Evolutionary conservation across 2,329 filamentous ascomycete species (phyloP), one percentile per base, ranked within the genome.

Genomic region (Aspergillus terreus): DNA sequence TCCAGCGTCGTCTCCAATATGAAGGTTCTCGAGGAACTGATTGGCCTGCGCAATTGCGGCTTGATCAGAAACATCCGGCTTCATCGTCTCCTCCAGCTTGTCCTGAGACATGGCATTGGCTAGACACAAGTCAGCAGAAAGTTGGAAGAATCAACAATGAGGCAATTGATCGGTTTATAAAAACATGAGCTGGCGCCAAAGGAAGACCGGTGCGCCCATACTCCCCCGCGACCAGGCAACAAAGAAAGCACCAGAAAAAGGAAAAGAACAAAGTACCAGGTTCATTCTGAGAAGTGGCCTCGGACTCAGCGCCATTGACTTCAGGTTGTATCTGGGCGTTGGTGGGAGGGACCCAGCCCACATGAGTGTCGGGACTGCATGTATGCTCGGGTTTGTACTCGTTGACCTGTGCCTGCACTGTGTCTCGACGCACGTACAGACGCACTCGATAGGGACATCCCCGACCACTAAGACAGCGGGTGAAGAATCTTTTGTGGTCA

Each of bases 321-420:
- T 30, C 11, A 7, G 35, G 35, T 38, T n/a, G 35, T n/a, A 3
- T 38, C 15, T 49, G 19, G 17, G 10, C 17, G 6, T 42, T 6
- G 40, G 11, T 11, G 5, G 12, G 15, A 23, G 46, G 46, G 25
- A 23, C 36, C 35, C 46, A 40, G 10, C 27, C 36, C 11, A 14
- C 21, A 30, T 47, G 46, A 12, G 46, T 47, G n/a, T 47, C 35
- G 6, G 33, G 17, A n/a, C 21, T 19, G 35, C 46, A 41, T 19
- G 35, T 41, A 38, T 47, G 46, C 46, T 27, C 12, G 35, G 46
- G 46, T 40, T 30, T 36, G 25, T 47, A 47, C 19, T 23, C 19
- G 6, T 47, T 19, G 10, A 47, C 36, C 12, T n/a, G 17, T 23
- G 36, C 46, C 15, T 23, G 19, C 19, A 19, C 25, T 2, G 46